Conservation (phyloP, 1,284 basidiomycete genomes). For the Omphalotus olearius region DNA sequence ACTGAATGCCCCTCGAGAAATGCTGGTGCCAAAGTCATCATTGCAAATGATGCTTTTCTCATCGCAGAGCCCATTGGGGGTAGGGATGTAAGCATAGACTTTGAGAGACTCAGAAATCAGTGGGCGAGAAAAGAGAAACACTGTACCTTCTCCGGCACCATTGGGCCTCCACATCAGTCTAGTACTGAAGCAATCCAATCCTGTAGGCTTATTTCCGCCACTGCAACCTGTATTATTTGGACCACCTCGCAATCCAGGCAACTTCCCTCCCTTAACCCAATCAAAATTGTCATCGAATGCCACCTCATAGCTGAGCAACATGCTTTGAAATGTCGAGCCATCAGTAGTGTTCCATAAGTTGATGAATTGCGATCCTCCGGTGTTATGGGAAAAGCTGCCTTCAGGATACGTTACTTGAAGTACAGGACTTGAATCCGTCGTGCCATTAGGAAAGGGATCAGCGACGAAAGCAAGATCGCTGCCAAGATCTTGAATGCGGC, state of each 20-base stretch:
- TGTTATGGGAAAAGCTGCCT: slow-evolving; percentile 54
- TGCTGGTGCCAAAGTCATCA: slow-evolving; percentile 62
- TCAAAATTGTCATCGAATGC: slow-evolving; percentile 63
- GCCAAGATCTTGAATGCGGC: slow-evolving; percentile 53
- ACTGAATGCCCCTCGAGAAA: slow-evolving; percentile 67
- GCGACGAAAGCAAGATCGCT: slow-evolving; percentile 55
- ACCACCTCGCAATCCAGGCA: slow-evolving; percentile 69
- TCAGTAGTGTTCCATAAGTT: slow-evolving; percentile 59
- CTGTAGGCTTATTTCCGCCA: slow-evolving; percentile 57
- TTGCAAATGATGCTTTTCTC: slow-evolving; percentile 60
- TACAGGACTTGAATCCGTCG: slow-evolving; percentile 45
- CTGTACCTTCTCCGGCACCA: slow-evolving; percentile 62
- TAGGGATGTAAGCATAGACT: slow-evolving; percentile 66
- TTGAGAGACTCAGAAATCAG: slow-evolving; percentile 4
- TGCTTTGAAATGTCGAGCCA: slow-evolving; percentile 50
- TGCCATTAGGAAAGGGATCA: slow-evolving; percentile 58
- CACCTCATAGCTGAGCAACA: slow-evolving; percentile 69
- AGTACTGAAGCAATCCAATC: slow-evolving; percentile 62
- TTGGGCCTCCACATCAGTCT: slow-evolving; percentile 68
- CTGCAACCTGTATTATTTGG: slow-evolving; percentile 54
- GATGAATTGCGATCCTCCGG: slow-evolving; percentile 63
- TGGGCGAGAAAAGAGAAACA: slow-evolving; percentile 3
- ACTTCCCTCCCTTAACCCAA: slow-evolving; percentile 72
- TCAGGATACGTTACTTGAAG: slow-evolving; percentile 61
- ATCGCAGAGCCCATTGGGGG: slow-evolving; percentile 52